Evolutionary conservation across 129 eudicot genomes (phyloP).

Genomic region (Ambrosia artemisiifolia): DNA sequence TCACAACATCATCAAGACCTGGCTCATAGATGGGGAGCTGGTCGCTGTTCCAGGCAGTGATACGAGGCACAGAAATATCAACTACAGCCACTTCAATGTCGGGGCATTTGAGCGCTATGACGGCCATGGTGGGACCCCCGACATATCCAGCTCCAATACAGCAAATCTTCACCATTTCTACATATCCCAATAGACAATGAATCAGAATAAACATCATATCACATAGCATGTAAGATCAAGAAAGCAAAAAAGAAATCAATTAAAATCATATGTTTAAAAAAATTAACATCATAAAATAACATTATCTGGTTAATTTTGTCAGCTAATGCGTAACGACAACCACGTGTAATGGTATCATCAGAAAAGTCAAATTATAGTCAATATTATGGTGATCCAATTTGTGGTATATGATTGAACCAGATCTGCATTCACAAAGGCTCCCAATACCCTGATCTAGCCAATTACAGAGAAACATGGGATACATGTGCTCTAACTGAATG

Average conservation of each 20-base stretch:
- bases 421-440: neutral
- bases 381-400: neutral
- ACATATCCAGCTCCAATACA: conserved; percentile 95
- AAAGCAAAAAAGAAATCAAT: neutral
- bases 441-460: neutral
- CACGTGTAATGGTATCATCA: neutral
- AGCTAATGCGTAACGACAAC: neutral
- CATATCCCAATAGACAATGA: conserved; percentile 2
- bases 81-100: conserved; percentile 68
- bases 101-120: conserved; percentile 87
- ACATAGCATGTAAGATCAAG: neutral
- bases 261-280: neutral
- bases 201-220: conserved; percentile 5
- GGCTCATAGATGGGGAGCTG: conserved; percentile 86
- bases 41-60: conserved; percentile 88
- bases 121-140: conserved; percentile 96
- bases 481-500: no score
- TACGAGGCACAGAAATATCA: conserved; percentile 81
- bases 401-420: conserved; percentile 2
- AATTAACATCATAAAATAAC: neutral
- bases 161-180: conserved; percentile 86
- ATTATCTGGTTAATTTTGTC: neutral
- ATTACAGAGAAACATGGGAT: no score
- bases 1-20: conserved; percentile 84
- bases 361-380: neutral